Percentiles rank a stretch among this genome's conserved stretches.
Conservation (phyloP, 768 basidiomycete species). For the Podaxis mareebaensis region DNA sequence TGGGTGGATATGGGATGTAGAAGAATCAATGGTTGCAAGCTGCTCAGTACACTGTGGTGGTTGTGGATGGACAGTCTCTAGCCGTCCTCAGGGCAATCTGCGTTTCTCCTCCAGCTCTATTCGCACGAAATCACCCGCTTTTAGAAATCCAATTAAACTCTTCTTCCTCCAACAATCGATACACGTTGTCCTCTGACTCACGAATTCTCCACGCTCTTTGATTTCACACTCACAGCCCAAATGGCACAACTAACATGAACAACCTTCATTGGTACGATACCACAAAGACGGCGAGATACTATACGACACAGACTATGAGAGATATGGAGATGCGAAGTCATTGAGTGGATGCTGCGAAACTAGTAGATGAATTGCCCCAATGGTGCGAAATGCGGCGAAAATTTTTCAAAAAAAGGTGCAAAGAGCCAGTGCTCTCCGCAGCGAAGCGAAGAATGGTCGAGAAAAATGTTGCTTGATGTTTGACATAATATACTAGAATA, state of each 20-base stretch:
- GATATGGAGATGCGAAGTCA: conserved; percentile 3
- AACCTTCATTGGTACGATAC: not conserved
- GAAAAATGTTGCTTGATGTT: conserved; percentile 3
- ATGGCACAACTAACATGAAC: not conserved
- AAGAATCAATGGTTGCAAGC: conserved; percentile 63
- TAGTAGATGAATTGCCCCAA: not conserved
- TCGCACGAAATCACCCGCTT: conserved; percentile 23
- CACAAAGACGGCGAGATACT: not conserved
- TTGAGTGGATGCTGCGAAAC: conserved; percentile 1
- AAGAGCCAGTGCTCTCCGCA: not conserved
- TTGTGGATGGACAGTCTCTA: conserved; percentile 14
- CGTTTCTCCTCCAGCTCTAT: conserved; percentile 17
- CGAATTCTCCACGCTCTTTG: too few species aligned
- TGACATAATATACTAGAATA: conserved; percentile 12
- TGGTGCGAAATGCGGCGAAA: not conserved
- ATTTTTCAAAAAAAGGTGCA: too few species aligned
- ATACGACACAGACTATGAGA: not conserved
- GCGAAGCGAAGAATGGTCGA: not conserved
- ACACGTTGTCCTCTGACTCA: conserved; percentile 1
- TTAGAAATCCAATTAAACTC: conserved; percentile 17
- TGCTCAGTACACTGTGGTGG: conserved; percentile 20
- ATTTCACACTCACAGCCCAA: too few species aligned
- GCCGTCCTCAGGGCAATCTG: conserved; percentile 16
- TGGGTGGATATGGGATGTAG: conserved; percentile 52
- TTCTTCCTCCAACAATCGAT: not conserved